Evolutionary conservation across 177 flowering plant species (phyloP).

Genomic region (Vitis hybrid): DNA sequence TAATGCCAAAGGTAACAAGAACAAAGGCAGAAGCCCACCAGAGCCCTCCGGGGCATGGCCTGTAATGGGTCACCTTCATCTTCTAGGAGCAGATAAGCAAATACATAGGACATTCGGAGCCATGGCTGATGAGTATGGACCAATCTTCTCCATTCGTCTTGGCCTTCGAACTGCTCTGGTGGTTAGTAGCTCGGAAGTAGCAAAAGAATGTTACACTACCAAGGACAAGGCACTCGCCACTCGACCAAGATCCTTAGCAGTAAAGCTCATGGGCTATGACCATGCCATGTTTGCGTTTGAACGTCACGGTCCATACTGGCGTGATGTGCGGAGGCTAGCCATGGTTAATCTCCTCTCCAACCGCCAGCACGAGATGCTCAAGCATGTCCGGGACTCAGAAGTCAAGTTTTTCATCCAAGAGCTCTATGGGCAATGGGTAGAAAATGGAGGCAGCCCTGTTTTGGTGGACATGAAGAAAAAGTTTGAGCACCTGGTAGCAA

Average conservation of each 20-base stretch:
- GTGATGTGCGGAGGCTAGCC: background rate
- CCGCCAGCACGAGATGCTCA: background rate
- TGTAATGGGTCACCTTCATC: slow-evolving; percentile 15
- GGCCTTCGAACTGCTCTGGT: slow-evolving; percentile 5
- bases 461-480: slow-evolving; percentile 16
- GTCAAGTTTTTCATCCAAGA: background rate
- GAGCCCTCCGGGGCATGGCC: slow-evolving; percentile 18
- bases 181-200: slow-evolving; percentile 12
- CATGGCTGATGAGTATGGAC: slow-evolving; percentile 19
- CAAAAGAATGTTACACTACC: slow-evolving; percentile 17
- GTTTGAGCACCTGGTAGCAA: slow-evolving; percentile 6
- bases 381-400: background rate
- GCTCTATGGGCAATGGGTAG: background rate
- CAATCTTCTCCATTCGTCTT: slow-evolving; percentile 7
- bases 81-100: slow-evolving; percentile 1
- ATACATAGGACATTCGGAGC: slow-evolving; percentile 5
- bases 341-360: background rate
- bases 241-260: too few species aligned
- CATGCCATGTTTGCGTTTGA: slow-evolving; percentile 1
- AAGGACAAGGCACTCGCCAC: slow-evolving; percentile 6
- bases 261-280: background rate
- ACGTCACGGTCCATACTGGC: slow-evolving; percentile 2
- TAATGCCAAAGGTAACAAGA: background rate
- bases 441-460: background rate
- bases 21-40: slow-evolving; percentile 6